A percentile compares a stretch with the other conserved stretches of the same genome.
phyloP scores from a whole-genome alignment of 371 early-diverging fungal species.

The Dinochytrium kinnereticum region DNA sequence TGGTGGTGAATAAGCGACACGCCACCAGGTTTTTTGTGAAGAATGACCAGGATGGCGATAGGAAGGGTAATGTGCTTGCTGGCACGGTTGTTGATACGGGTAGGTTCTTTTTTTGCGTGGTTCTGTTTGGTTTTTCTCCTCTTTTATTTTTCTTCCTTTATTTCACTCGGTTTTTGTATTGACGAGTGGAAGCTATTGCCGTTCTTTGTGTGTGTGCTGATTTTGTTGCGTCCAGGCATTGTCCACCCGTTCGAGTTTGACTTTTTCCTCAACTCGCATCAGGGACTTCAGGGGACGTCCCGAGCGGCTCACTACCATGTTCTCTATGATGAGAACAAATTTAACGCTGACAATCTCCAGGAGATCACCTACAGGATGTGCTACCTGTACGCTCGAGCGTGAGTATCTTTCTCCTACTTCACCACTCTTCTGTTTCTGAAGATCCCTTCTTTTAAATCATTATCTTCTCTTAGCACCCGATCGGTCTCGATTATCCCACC shows the following conservation, averaged over 20 bases:
- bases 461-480: constrained; percentile 44
- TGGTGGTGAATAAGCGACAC: constrained; percentile 77
- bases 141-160: neutral
- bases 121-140: constrained; percentile 34
- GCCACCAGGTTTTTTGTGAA: constrained; percentile 65
- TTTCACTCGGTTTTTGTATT: no score
- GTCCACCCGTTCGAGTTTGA: constrained; percentile 59
- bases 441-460: neutral
- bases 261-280: constrained; percentile 92
- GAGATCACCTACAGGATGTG: constrained; percentile 86
- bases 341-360: constrained; percentile 76
- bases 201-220: no score
- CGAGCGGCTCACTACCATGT: constrained; percentile 63
- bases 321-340: constrained; percentile 80
- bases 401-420: neutral
- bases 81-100: constrained; percentile 67
- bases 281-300: constrained; percentile 73
- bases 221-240: constrained; percentile 20
- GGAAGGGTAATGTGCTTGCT: constrained; percentile 60
- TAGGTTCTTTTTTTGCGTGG: constrained; percentile 62
- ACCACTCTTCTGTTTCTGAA: neutral
- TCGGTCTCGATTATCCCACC: constrained; percentile 76
- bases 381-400: constrained; percentile 69
- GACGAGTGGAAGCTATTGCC: no score
- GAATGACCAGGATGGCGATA: constrained; percentile 42